Evolutionary conservation across 139 green algal species (phyloP).

Genomic region (Tetradesmus obliquus): DNA sequence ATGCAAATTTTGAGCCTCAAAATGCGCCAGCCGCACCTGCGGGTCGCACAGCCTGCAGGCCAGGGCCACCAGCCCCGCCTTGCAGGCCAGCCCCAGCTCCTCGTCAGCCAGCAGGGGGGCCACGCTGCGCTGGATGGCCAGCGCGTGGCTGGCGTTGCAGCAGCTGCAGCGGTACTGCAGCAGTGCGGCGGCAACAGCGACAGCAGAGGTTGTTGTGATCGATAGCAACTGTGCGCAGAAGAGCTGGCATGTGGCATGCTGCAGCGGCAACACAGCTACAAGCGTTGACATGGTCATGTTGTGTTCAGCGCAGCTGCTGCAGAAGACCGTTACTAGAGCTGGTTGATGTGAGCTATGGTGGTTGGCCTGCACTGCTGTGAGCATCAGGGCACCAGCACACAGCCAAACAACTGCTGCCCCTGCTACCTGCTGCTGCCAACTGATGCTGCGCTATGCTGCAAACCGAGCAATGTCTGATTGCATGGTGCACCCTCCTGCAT

Average conservation of each 20-base stretch:
- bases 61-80: slow-evolving; percentile 3
- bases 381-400: too few species aligned
- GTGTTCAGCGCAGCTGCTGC: too few species aligned
- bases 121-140: neutral
- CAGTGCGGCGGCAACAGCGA: neutral
- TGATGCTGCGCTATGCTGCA: too few species aligned
- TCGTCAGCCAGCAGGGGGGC: neutral
- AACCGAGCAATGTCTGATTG: too few species aligned
- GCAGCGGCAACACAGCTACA: too few species aligned
- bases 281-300: too few species aligned
- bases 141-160: slow-evolving; percentile 33
- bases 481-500: too few species aligned
- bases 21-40: neutral
- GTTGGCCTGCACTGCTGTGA: too few species aligned
- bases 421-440: neutral
- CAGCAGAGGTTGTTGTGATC: too few species aligned
- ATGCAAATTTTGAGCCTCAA: neutral
- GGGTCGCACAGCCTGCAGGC: slow-evolving; percentile 39
- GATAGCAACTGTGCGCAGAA: too few species aligned
- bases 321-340: too few species aligned
- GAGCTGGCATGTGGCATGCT: neutral
- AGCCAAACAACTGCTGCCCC: neutral
- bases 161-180: slow-evolving; percentile 39
- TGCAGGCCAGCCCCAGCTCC: neutral
- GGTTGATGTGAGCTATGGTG: too few species aligned